Evolutionary conservation across 257 asterid genomes (phyloP).

Genomic region (Gentiana straminea): DNA sequence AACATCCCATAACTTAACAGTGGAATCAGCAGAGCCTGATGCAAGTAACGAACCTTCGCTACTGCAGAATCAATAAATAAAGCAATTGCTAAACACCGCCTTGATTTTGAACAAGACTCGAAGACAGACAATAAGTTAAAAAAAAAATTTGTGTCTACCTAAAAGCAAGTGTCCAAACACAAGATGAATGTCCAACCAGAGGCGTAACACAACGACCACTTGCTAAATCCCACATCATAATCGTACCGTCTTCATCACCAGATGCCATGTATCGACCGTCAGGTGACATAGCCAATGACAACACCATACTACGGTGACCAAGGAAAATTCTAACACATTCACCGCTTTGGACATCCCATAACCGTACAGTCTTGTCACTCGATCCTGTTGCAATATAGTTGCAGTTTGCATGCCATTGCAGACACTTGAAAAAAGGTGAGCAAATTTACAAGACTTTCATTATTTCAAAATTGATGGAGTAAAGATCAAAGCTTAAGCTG

Average conservation of each 20-base stretch:
- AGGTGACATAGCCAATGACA: slow-evolving; percentile 85
- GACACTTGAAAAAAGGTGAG: slow-evolving; percentile 38
- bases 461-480: too few relatives aligned
- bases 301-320: slow-evolving; percentile 92
- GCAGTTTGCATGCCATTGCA: slow-evolving; percentile 96
- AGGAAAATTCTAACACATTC: slow-evolving; percentile 89
- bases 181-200: slow-evolving; percentile 84
- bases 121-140: slow-evolving; percentile 1
- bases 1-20: slow-evolving; percentile 97
- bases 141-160: slow-evolving; percentile 34
- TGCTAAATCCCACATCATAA: slow-evolving; percentile 99
- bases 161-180: slow-evolving; percentile 93
- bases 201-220: slow-evolving; percentile 93
- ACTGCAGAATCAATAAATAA: slow-evolving; percentile 31
- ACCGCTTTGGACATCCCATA: slow-evolving; percentile 97
- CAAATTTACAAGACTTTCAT: neutral
- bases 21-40: slow-evolving; percentile 98
- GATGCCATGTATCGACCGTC: slow-evolving; percentile 99
- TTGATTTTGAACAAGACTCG: neutral
- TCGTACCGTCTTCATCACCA: slow-evolving; percentile 96
- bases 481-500: too few relatives aligned
- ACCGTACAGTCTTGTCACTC: slow-evolving; percentile 93
- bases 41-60: slow-evolving; percentile 98
- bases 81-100: neutral
- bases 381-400: slow-evolving; percentile 96